Conservation (phyloP, 148 eudicot species). For the Linanthus parryae region DNA sequence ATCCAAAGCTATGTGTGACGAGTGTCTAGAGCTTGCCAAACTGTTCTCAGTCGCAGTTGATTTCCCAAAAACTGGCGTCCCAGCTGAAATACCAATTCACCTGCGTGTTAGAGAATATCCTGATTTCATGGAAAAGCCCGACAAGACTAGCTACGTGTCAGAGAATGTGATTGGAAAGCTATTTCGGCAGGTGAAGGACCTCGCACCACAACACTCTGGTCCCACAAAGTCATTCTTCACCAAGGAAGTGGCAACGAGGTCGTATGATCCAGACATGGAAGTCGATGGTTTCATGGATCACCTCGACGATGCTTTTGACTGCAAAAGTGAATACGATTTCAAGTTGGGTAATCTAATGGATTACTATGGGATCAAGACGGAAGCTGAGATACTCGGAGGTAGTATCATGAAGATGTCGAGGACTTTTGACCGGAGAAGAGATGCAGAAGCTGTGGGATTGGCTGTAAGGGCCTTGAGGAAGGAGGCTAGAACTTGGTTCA, state of each 20-base stretch:
- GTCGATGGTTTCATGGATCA: conserved; percentile 38
- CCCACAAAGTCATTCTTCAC: conserved; percentile 29
- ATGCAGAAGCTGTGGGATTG: conserved; percentile 24
- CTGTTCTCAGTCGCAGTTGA: conserved; percentile 72
- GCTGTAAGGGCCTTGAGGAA: conserved; percentile 30
- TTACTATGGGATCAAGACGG: conserved; percentile 42
- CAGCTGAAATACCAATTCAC: conserved; percentile 44
- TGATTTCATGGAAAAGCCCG: conserved; percentile 51
- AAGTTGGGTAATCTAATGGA: conserved; percentile 44
- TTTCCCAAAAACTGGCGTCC: conserved; percentile 74
- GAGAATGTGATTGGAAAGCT: conserved; percentile 27
- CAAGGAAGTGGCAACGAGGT: conserved; percentile 25
- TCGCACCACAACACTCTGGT: conserved; percentile 19
- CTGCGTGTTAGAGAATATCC: conserved; percentile 54
- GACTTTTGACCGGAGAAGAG: conserved; percentile 32
- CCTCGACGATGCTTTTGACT: conserved; percentile 21
- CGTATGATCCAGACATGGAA: conserved; percentile 41
- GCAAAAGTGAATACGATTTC: conserved; percentile 28
- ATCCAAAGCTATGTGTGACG: conserved; percentile 40
- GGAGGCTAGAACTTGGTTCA: conserved; percentile 15
- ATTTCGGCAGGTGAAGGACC: conserved; percentile 33
- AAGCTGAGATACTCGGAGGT: conserved; percentile 45
- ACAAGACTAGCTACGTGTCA: conserved; percentile 15
- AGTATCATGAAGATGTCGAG: conserved; percentile 37
- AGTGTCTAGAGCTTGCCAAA: conserved; percentile 58